phyloP scores from a whole-genome alignment of 495 filamentous ascomycete species.

The Aspergillus incahuasiensis region DNA sequence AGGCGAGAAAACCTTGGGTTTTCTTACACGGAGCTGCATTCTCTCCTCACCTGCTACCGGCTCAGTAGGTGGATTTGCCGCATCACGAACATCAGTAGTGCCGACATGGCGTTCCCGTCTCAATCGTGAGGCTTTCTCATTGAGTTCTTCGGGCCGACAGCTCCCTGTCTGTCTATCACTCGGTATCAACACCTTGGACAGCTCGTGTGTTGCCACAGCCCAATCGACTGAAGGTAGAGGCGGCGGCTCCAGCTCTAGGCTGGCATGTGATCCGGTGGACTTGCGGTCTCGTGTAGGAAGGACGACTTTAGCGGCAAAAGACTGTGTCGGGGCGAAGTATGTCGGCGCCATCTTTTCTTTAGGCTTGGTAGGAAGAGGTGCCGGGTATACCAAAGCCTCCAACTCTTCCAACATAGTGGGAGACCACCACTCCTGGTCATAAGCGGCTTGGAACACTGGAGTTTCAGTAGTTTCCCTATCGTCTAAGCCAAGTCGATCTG shows the following conservation, averaged over 20 bases:
- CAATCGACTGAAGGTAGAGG: slow-evolving; percentile 76
- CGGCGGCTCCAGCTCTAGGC: slow-evolving; percentile 45
- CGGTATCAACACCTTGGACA: slow-evolving; percentile 80
- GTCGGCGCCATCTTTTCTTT: slow-evolving; percentile 53
- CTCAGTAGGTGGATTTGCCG: slow-evolving; percentile 18
- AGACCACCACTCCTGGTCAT: slow-evolving; percentile 76
- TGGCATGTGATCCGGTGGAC: slow-evolving; percentile 29
- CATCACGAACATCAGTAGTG: slow-evolving; percentile 15
- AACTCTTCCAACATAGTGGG: slow-evolving; percentile 60
- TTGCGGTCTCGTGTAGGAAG: slow-evolving; percentile 51
- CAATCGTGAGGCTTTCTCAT: slow-evolving; percentile 56
- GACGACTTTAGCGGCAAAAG: slow-evolving; percentile 71
- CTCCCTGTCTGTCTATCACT: slow-evolving; percentile 63
- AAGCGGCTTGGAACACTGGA: slow-evolving; percentile 22
- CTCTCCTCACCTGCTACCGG: slow-evolving; percentile 35
- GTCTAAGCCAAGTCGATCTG: slow-evolving; percentile 18
- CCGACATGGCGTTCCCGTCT: slow-evolving; percentile 58
- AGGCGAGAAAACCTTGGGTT: slow-evolving; percentile 50
- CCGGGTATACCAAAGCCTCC: slow-evolving; percentile 49
- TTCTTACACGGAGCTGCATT: slow-evolving; percentile 71
- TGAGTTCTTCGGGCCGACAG: slow-evolving; percentile 70
- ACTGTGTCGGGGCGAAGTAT: slow-evolving; percentile 70
- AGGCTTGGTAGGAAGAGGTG: slow-evolving; percentile 45
- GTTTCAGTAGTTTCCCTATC: slow-evolving; percentile 9
- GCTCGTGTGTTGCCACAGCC: slow-evolving; percentile 73